These are phyloP conservation scores for Parafenestella ontariensis DNA, from an alignment of 2,329 filamentous ascomycete species.

Conservation along the genomic window DNA sequence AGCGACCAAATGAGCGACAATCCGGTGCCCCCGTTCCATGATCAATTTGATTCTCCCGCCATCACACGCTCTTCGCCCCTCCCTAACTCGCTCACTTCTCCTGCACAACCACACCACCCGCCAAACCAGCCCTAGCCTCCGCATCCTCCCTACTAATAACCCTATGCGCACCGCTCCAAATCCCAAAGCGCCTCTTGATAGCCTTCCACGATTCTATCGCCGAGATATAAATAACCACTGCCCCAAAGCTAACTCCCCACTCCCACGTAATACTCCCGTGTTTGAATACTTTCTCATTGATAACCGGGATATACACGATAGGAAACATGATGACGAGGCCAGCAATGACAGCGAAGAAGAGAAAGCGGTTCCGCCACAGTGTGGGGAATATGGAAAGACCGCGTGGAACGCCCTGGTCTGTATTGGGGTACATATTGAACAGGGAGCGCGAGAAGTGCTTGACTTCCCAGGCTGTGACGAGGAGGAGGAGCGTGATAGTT, in stretches of 20 bases:
- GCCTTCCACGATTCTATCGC: slow-evolving; percentile 57
- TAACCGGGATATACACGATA: slow-evolving; percentile 55
- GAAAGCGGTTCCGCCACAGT: slow-evolving; percentile 53
- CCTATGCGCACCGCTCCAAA: slow-evolving; percentile 43
- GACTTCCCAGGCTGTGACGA: slow-evolving; percentile 58
- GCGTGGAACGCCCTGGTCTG: slow-evolving; percentile 24
- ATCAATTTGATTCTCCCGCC: slow-evolving; percentile 10
- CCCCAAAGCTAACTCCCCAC: slow-evolving; percentile 54
- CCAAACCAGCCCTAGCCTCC: slow-evolving; percentile 42
- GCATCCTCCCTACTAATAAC: slow-evolving; percentile 44
- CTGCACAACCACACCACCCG: slow-evolving; percentile 3
- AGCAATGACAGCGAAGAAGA: slow-evolving; percentile 53
- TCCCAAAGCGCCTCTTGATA: slow-evolving; percentile 48
- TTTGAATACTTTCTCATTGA: slow-evolving; percentile 56
- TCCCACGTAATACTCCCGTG: slow-evolving; percentile 54
- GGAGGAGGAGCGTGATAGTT: slow-evolving; percentile 53
- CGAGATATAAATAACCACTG: slow-evolving; percentile 50
- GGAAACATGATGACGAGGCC: slow-evolving; percentile 54
- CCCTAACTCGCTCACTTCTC: no score
- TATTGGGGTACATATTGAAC: slow-evolving; percentile 55
- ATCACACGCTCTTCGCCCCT: not conserved
- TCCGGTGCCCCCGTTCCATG: not conserved
- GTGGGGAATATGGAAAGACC: slow-evolving; percentile 49
- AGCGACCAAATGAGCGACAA: not conserved
- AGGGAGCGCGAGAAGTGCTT: slow-evolving; percentile 54